A percentile compares a stretch with the other conserved stretches of the same genome.
phyloP scores from a whole-genome alignment of 2,329 filamentous ascomycete species.

The Nemania sp. region DNA sequence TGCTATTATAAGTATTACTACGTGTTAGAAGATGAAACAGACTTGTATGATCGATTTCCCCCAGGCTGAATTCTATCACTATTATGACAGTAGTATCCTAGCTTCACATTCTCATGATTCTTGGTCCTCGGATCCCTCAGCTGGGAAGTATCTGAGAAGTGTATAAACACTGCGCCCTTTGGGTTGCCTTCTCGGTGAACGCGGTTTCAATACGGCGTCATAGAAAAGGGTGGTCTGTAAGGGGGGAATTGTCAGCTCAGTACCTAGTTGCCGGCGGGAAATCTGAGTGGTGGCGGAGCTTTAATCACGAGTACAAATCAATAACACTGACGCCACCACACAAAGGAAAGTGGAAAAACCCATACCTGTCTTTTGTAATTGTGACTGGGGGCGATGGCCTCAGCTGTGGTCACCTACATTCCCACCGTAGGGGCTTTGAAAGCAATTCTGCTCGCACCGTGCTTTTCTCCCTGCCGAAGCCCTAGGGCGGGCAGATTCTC shows the following conservation, averaged over 20 bases:
- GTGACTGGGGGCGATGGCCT: background rate
- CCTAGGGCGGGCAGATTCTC: background rate
- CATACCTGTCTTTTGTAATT: background rate
- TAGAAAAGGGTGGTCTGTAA: background rate
- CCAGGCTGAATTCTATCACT: background rate
- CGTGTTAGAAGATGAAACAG: background rate
- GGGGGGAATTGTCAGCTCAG: background rate
- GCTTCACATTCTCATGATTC: background rate
- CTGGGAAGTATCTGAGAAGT: background rate
- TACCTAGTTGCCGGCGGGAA: background rate
- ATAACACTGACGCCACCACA: conserved; percentile 2
- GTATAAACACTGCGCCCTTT: background rate
- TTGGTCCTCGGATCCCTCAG: background rate
- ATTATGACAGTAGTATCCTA: background rate
- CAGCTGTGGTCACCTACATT: background rate
- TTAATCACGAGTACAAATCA: background rate
- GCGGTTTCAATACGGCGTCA: background rate
- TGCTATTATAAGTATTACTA: background rate
- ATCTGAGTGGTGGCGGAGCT: background rate
- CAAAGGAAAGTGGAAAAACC: conserved; percentile 11
- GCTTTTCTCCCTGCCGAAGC: background rate
- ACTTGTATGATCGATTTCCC: background rate
- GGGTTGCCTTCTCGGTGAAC: background rate
- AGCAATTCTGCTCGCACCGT: background rate
- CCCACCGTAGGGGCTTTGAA: background rate